These are phyloP conservation scores for Colletotrichum paranaense DNA, from an alignment of 2,329 filamentous ascomycete genomes.

Conservation along the genomic window DNA sequence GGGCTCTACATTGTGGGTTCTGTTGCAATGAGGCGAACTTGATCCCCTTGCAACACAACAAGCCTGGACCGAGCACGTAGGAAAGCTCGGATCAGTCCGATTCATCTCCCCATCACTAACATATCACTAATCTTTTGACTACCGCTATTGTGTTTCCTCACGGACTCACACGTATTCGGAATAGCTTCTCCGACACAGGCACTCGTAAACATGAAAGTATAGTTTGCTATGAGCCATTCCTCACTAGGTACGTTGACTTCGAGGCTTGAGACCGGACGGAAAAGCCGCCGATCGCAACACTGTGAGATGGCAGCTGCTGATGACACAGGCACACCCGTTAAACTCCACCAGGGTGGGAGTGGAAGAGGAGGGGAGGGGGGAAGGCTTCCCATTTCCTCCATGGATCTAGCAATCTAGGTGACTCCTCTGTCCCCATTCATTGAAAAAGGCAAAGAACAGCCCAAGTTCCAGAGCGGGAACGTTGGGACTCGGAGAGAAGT, in stretches of 20 bases:
- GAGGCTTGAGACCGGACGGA: constrained; percentile 29
- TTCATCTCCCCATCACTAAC: neutral
- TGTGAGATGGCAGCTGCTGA: constrained; percentile 20
- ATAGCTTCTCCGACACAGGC: neutral
- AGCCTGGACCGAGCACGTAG: neutral
- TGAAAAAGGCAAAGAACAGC: neutral
- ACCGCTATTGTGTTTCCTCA: neutral
- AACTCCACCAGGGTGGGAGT: neutral
- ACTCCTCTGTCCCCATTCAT: neutral
- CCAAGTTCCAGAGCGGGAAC: neutral
- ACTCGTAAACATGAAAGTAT: neutral
- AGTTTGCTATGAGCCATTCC: constrained; percentile 10
- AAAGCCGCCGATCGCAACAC: constrained; percentile 13
- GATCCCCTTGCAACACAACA: neutral
- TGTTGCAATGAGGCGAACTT: constrained; percentile 12
- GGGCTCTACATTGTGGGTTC: neutral
- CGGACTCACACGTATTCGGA: neutral
- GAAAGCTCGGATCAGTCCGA: neutral
- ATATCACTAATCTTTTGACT: neutral
- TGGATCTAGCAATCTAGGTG: too few species aligned
- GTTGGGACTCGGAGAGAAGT: neutral
- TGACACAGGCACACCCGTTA: constrained; percentile 8
- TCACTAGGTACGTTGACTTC: neutral
- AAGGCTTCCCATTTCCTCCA: neutral
- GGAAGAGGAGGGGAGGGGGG: neutral